These are phyloP conservation scores for Mycothermus thermophilus DNA, from an alignment of 495 filamentous ascomycete genomes.

Conservation along the genomic window DNA sequence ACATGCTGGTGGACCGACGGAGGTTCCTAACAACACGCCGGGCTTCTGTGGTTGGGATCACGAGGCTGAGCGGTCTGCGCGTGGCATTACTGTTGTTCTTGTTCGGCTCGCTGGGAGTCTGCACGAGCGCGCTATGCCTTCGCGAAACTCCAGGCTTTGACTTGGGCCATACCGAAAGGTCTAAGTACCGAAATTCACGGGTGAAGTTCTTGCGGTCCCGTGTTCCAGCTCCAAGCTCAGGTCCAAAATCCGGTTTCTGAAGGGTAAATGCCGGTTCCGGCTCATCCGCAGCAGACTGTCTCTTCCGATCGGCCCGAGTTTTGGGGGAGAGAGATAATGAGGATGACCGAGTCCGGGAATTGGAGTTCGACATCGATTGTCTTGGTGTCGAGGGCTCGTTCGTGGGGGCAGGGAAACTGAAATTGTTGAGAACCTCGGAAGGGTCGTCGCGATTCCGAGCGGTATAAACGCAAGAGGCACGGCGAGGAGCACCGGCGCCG, in stretches of 20 bases:
- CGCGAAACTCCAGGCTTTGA: too few relatives aligned
- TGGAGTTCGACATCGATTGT: slow-evolving; percentile 9
- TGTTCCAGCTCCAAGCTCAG: slow-evolving; percentile 13
- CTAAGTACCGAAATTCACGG: too few relatives aligned
- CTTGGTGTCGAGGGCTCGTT: slow-evolving; percentile 1
- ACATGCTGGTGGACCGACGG: slow-evolving; percentile 13
- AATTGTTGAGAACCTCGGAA: slow-evolving; percentile 12
- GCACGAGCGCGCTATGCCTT: too few relatives aligned
- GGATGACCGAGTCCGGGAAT: slow-evolving; percentile 2
- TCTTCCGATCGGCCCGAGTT: slow-evolving; percentile 6
- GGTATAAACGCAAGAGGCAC: not conserved
- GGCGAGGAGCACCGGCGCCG: not conserved
- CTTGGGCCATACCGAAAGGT: too few relatives aligned
- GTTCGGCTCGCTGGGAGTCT: too few relatives aligned
- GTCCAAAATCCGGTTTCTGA: not conserved
- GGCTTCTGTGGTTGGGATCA: not conserved
- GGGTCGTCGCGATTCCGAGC: slow-evolving; percentile 1
- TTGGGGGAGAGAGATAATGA: slow-evolving; percentile 13
- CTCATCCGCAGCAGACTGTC: not conserved
- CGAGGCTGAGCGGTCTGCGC: too few relatives aligned
- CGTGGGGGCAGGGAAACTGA: slow-evolving; percentile 9
- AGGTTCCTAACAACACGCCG: slow-evolving; percentile 1
- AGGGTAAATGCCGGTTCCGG: not conserved
- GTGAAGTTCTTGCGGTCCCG: too few relatives aligned
- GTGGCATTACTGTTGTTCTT: too few relatives aligned